A percentile compares a stretch with the other conserved stretches of the same genome.
Evolutionary conservation across 164 flowering plant genomes (phyloP).

Genomic region (Vitis cinerea): DNA sequence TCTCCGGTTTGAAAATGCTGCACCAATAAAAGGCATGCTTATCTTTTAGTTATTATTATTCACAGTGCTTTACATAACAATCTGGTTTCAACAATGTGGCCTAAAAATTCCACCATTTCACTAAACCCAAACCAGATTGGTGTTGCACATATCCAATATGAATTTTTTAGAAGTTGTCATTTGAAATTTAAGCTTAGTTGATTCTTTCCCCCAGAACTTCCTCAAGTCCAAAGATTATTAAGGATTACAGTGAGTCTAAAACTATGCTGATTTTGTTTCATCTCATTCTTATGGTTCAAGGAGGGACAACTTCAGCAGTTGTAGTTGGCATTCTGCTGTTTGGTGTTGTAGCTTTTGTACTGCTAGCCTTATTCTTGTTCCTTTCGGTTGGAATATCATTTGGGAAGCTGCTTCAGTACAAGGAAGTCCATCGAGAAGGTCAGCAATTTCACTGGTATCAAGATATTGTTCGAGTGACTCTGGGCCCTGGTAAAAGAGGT

Average conservation of each 20-base stretch:
- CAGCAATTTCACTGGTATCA: constrained; percentile 77
- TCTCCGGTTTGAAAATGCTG: no score
- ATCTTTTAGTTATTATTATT: no score
- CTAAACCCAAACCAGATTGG: no score
- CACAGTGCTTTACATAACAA: no score
- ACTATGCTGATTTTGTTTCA: neutral
- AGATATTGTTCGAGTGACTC: constrained; percentile 66
- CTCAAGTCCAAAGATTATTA: no score
- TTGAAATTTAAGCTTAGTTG: no score
- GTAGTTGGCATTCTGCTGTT: constrained; percentile 48
- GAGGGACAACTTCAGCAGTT: constrained; percentile 44
- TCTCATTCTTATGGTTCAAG: constrained; percentile 27
- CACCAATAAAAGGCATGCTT: no score
- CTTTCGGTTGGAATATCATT: constrained; percentile 82
- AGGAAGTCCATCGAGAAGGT: constrained; percentile 90
- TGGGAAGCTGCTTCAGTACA: constrained; percentile 88
- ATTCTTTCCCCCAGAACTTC: no score
- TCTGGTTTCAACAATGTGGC: no score
- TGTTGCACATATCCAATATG: no score
- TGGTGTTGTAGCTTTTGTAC: constrained; percentile 35
- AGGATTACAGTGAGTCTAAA: neutral
- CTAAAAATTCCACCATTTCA: no score
- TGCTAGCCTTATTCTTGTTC: constrained; percentile 61
- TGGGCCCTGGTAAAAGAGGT: constrained; percentile 97
- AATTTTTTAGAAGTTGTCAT: no score